Conservation (phyloP, 352 stramenopile genomes). For the Pilasporangium apinafurcum region DNA sequence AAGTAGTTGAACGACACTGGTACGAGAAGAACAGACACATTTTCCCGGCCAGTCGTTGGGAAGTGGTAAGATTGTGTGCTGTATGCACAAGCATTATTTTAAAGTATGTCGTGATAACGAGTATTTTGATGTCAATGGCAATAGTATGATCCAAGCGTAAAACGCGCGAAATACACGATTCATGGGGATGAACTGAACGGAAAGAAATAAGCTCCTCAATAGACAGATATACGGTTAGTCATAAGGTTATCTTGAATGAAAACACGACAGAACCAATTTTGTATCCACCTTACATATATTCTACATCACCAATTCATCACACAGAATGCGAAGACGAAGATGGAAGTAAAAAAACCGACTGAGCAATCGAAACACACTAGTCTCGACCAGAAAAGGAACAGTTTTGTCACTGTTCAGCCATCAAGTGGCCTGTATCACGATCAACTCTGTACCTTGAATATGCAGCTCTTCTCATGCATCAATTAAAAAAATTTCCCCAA, state of each 20-base stretch:
- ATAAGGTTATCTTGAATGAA: neutral
- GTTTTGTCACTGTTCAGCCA: no score
- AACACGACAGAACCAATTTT: no score
- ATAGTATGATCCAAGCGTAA: constrained; percentile 73
- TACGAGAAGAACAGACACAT: constrained; percentile 99
- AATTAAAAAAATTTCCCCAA: no score
- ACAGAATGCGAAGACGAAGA: no score
- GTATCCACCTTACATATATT: no score
- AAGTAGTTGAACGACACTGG: constrained; percentile 96
- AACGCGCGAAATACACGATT: constrained; percentile 81
- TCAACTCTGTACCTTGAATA: no score
- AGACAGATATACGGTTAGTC: constrained; percentile 8
- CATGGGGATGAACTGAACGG: constrained; percentile 53
- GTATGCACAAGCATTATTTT: no score
- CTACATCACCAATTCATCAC: no score
- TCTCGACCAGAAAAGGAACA: no score
- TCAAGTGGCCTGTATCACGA: no score
- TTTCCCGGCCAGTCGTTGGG: constrained; percentile 97
- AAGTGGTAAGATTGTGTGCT: constrained; percentile 90
- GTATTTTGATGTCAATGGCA: neutral
- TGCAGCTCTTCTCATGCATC: no score
- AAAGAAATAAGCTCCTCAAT: constrained; percentile 19
- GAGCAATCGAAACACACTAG: no score
- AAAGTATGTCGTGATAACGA: neutral
- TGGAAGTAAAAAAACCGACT: constrained; percentile 1